Evolutionary conservation across 257 asterid genomes (phyloP).

Genomic region (Lavandula angustifolia): DNA sequence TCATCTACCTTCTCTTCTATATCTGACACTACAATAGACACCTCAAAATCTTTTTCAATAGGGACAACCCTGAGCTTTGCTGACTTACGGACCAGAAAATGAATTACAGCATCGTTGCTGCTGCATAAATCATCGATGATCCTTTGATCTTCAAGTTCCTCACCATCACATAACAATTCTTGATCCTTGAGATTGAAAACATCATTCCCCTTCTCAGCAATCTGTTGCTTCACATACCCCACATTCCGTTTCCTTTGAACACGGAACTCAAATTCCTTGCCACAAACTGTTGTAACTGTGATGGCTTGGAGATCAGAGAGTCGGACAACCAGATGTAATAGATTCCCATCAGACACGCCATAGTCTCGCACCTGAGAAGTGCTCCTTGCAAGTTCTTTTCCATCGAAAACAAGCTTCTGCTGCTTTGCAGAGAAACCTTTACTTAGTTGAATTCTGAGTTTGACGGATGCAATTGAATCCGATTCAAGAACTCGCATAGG

Average conservation of each 20-base stretch:
- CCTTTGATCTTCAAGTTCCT: conserved; percentile 81
- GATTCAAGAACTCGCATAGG: conserved; percentile 72
- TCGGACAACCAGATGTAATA: conserved; percentile 62
- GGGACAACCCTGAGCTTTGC: conserved; percentile 57
- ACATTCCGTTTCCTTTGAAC: conserved; percentile 63
- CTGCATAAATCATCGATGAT: conserved; percentile 62
- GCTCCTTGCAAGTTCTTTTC: conserved; percentile 76
- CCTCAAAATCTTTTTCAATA: conserved; percentile 56
- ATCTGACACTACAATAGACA: conserved; percentile 51
- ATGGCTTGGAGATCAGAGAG: conserved; percentile 76
- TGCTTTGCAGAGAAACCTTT: conserved; percentile 67
- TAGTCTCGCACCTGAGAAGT: conserved; percentile 60
- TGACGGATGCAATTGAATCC: conserved; percentile 78
- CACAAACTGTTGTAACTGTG: conserved; percentile 66
- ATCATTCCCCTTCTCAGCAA: conserved; percentile 53
- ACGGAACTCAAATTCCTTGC: conserved; percentile 65
- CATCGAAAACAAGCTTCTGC: conserved; percentile 72
- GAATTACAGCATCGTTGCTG: conserved; percentile 61
- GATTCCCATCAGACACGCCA: conserved; percentile 65
- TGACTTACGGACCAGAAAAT: conserved; percentile 63
- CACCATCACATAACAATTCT: conserved; percentile 59
- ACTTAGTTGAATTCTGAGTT: conserved; percentile 58
- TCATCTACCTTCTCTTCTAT: conserved; percentile 38
- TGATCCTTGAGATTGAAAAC: conserved; percentile 53
- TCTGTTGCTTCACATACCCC: conserved; percentile 68